Conservation (phyloP, 2,329 filamentous ascomycete species). For the Paraconiothyrium sp. region DNA sequence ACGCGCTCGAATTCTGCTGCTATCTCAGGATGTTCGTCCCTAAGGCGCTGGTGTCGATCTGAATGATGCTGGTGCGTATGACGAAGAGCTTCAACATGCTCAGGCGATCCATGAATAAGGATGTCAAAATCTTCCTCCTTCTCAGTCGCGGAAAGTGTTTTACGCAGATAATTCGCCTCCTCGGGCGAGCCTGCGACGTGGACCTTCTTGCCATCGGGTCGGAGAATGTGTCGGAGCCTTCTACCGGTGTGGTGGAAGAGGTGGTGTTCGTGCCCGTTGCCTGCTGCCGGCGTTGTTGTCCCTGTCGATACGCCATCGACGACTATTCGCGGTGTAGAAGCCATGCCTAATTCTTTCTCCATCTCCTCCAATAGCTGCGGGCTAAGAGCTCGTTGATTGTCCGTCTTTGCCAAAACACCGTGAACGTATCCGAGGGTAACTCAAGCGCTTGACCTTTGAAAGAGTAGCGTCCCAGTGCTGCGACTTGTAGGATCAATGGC, state of each 20-base stretch:
- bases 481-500: neutral
- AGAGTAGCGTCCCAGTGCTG: neutral
- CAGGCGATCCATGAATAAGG: constrained; percentile 66
- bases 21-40: constrained; percentile 59
- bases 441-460: neutral
- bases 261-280: constrained; percentile 14
- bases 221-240: constrained; percentile 62
- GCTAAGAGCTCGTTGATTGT: neutral
- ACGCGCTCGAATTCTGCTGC: constrained; percentile 67
- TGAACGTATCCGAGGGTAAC: neutral
- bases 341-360: constrained; percentile 7
- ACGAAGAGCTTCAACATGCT: constrained; percentile 60
- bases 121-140: constrained; percentile 61
- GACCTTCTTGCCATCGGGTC: constrained; percentile 65
- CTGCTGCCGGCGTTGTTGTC: constrained; percentile 12
- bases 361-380: neutral
- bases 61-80: constrained; percentile 65
- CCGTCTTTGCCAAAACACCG: neutral
- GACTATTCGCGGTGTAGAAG: constrained; percentile 12
- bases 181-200: constrained; percentile 66
- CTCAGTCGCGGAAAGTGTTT: constrained; percentile 53
- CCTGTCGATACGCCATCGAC: constrained; percentile 14
- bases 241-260: constrained; percentile 48
- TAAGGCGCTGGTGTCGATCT: constrained; percentile 57
- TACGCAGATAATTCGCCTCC: constrained; percentile 60